Base-by-base conservation (phyloP, 1,284 basidiomycete genomes). In the Wallemia mellicola region DNA sequence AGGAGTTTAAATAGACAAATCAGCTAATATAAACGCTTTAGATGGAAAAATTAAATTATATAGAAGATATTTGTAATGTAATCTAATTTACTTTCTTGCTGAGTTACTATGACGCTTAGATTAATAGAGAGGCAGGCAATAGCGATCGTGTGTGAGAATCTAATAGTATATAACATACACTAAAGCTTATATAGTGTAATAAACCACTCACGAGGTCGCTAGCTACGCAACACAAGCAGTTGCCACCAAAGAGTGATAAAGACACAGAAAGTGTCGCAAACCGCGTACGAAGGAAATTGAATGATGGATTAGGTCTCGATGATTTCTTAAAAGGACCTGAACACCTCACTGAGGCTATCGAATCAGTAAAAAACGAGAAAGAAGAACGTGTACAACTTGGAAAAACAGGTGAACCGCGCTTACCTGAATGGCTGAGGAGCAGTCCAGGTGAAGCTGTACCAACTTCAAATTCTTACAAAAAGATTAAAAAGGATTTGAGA, bases 401-500 rank as follows among this genome's bases (percentile, higher is more conserved):
- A 33, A 89, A 85, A 67, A 77, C 80, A 2, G 78, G 76, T 62
- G 77, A 78, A 38, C 85, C 84, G 24, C 84, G 94, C 22, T 75
- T 98, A 22, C 94, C 94, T 15, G 79, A 80, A 2, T 86, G 85
- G 72, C 75, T 98, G 28, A 96, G 96, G 74, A 95, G 92, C 24
- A 64, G 65, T 27, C 70, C 73, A 30, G 55, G 55, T 2, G 55
- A 19, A 7, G 81, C 80, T 28, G 88, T 91, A 64, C 92, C 94
- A 0, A 86, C 82, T 0, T 88, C 91, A 26, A 74, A 76, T 27
- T 88, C 87, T 14, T 98, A 83, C 70, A 82, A 79, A 62, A 85
- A 80, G 65, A 96, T 99, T 66, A 96, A 94, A 77, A 84, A 83
- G 65, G 94, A 99, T 69, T 75, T 99, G 24, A 77, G 94, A 60